These are phyloP conservation scores for Scedosporium aurantiacum DNA, from an alignment of 2,329 filamentous ascomycete genomes.

Conservation along the genomic window DNA sequence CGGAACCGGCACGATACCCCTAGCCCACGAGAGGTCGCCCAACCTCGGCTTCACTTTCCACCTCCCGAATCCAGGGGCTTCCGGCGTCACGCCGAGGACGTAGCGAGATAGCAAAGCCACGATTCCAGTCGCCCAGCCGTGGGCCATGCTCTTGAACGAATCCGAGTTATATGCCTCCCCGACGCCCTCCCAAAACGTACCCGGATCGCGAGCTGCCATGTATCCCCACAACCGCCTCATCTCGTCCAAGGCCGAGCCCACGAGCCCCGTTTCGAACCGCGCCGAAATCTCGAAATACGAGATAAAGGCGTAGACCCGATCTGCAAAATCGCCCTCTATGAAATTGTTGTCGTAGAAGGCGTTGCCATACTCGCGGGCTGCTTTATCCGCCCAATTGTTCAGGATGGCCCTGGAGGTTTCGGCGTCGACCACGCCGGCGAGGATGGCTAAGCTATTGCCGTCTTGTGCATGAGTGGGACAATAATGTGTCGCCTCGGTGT, in stretches of 20 bases:
- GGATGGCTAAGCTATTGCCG: conserved; percentile 35
- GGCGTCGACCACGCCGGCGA: conserved; percentile 21
- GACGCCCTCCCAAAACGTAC: conserved; percentile 41
- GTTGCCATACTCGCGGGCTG: conserved; percentile 32
- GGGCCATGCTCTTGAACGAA: conserved; percentile 35
- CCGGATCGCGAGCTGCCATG: conserved; percentile 36
- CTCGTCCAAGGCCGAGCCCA: conserved; percentile 29
- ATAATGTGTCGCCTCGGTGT: conserved; percentile 9
- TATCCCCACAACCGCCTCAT: conserved; percentile 37
- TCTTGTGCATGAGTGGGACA: conserved; percentile 35
- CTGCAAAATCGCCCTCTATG: conserved; percentile 24
- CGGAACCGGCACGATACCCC: conserved; percentile 31
- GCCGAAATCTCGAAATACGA: conserved; percentile 43
- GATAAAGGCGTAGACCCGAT: conserved; percentile 39
- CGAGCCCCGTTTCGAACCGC: conserved; percentile 26
- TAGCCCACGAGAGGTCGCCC: conserved; percentile 29
- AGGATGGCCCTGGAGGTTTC: conserved; percentile 20
- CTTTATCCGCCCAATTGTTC: conserved; percentile 24
- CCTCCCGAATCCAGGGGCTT: conserved; percentile 28
- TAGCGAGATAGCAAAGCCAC: conserved; percentile 34
- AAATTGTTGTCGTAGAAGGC: conserved; percentile 38
- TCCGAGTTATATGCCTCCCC: conserved; percentile 29
- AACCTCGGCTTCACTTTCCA: conserved; percentile 28
- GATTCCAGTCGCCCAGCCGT: conserved; percentile 39
- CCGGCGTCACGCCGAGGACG: conserved; percentile 34